These are phyloP conservation scores for Cryptosporidium tyzzeri DNA, from an alignment of 169 alveolate genomes.

Conservation along the genomic window DNA sequence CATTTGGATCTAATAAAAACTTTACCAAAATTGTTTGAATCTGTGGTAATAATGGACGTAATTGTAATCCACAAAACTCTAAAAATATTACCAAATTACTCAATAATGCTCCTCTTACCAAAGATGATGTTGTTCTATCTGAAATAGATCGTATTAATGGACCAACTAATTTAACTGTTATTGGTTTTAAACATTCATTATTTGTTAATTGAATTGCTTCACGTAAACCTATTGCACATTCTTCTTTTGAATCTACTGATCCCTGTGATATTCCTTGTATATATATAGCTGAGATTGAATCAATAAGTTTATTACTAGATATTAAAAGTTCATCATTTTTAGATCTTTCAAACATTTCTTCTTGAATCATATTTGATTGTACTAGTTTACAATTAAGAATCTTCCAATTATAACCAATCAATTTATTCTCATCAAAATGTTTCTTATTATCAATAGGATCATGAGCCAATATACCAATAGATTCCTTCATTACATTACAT, in stretches of 20 bases:
- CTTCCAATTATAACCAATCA: conserved; percentile 42
- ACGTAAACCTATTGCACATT: conserved; percentile 73
- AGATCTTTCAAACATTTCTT: neutral
- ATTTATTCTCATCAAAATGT: conserved; percentile 14
- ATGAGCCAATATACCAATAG: conserved; percentile 16
- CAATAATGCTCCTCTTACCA: conserved; percentile 80
- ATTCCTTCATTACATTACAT: conserved; percentile 17
- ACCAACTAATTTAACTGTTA: conserved; percentile 80
- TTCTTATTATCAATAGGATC: conserved; percentile 35
- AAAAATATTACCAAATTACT: conserved; percentile 78
- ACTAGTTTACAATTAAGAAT: neutral
- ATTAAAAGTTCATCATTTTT: neutral
- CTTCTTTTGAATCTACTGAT: conserved; percentile 61
- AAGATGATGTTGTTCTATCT: conserved; percentile 77
- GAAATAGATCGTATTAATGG: conserved; percentile 82
- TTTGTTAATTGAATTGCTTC: conserved; percentile 65
- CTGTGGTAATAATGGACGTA: conserved; percentile 84
- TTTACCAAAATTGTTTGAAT: conserved; percentile 83
- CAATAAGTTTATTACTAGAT: conserved; percentile 16
- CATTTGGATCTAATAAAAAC: conserved; percentile 78
- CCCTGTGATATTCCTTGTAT: conserved; percentile 71
- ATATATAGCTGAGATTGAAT: conserved; percentile 51
- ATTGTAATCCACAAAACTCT: conserved; percentile 76
- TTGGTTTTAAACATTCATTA: conserved; percentile 76
- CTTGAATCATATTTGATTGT: neutral